These are phyloP conservation scores for Microbotryum silenes-acaulis DNA, from an alignment of 1,284 basidiomycete species.

Conservation along the genomic window DNA sequence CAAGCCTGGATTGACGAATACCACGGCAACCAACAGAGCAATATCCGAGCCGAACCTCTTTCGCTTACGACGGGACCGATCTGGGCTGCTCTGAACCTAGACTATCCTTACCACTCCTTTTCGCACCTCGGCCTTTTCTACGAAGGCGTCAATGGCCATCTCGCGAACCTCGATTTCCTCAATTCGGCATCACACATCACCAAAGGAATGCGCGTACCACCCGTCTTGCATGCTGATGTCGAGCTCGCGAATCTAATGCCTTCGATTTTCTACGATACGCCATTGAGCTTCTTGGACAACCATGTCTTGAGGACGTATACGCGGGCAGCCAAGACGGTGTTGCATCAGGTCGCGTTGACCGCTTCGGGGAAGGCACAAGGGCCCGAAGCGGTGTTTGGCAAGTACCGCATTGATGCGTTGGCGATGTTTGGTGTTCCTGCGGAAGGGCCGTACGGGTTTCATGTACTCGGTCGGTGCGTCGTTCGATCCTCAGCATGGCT, in stretches of 20 bases:
- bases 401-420: slow-evolving; percentile 85
- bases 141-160: slow-evolving; percentile 87
- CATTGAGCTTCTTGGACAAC: not conserved
- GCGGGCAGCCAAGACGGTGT: slow-evolving; percentile 55
- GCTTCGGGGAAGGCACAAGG: slow-evolving; percentile 49
- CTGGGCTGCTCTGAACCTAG: slow-evolving; percentile 90
- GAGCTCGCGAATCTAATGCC: not conserved
- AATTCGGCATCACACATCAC: slow-evolving; percentile 74
- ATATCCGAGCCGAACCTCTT: slow-evolving; percentile 58
- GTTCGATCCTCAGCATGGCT: not conserved
- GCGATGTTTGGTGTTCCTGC: slow-evolving; percentile 84
- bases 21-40: slow-evolving; percentile 60
- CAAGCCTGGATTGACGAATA: slow-evolving; percentile 84
- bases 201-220: slow-evolving; percentile 61
- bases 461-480: slow-evolving; percentile 71
- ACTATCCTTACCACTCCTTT: slow-evolving; percentile 95
- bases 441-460: slow-evolving; percentile 86
- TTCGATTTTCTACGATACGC: not conserved
- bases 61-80: slow-evolving; percentile 62
- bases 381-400: slow-evolving; percentile 45
- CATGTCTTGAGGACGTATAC: slow-evolving; percentile 48
- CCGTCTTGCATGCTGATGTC: slow-evolving; percentile 53
- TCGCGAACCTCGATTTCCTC: slow-evolving; percentile 92
- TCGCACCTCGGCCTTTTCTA: slow-evolving; percentile 85
- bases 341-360: slow-evolving; percentile 60